phyloP scores from a whole-genome alignment of 1,139 yeast species.

The Diutina siamensis region DNA sequence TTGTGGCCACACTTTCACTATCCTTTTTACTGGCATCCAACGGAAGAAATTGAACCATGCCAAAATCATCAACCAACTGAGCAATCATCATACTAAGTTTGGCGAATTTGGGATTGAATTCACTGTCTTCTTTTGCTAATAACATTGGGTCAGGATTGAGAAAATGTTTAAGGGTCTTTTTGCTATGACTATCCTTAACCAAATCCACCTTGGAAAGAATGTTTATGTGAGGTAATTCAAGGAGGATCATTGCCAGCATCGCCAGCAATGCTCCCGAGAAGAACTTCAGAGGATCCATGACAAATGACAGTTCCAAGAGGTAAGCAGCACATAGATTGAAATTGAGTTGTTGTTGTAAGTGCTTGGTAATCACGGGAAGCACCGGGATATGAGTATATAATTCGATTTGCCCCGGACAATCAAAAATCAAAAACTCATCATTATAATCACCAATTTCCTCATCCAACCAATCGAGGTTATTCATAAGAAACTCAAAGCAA shows the following conservation, averaged over 20 bases:
- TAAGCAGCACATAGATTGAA: slow-evolving; percentile 90
- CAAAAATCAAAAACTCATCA: slow-evolving; percentile 88
- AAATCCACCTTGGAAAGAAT: slow-evolving; percentile 78
- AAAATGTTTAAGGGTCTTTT: slow-evolving; percentile 68
- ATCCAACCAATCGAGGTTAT: slow-evolving; percentile 92
- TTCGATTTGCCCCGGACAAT: slow-evolving; percentile 98
- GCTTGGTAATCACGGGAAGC: slow-evolving; percentile 77
- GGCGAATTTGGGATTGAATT: slow-evolving; percentile 61
- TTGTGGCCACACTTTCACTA: slow-evolving; percentile 65
- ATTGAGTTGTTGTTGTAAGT: slow-evolving; percentile 64
- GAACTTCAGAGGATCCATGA: slow-evolving; percentile 80
- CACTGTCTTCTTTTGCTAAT: slow-evolving; percentile 29
- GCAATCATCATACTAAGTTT: slow-evolving; percentile 75
- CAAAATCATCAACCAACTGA: slow-evolving; percentile 86
- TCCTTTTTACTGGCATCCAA: slow-evolving; percentile 65
- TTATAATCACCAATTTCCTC: slow-evolving; percentile 89
- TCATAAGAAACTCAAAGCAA: slow-evolving; percentile 81
- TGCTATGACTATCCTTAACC: slow-evolving; percentile 62
- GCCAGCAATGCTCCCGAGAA: slow-evolving; percentile 94
- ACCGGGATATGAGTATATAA: slow-evolving; percentile 92
- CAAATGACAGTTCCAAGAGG: slow-evolving; percentile 86
- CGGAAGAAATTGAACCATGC: slow-evolving; percentile 96
- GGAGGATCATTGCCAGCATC: slow-evolving; percentile 93
- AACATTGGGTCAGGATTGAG: slow-evolving; percentile 86
- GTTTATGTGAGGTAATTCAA: slow-evolving; percentile 91